A percentile compares a stretch with the other conserved stretches of the same genome.
phyloP scores from a whole-genome alignment of 2,329 filamentous ascomycete species.

The Niveomyces coronatus region DNA sequence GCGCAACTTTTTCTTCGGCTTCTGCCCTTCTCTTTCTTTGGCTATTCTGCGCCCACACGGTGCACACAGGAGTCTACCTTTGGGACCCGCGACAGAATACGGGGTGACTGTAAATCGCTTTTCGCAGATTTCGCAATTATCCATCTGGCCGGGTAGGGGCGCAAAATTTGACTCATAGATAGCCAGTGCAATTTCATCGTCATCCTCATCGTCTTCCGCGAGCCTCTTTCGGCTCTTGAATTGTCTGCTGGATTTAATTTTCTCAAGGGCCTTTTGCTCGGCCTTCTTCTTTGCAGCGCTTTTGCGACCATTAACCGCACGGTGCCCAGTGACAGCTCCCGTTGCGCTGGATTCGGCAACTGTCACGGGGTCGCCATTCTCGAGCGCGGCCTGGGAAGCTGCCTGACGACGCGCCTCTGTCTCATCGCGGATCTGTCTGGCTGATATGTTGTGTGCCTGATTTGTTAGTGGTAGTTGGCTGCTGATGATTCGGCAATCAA shows the following conservation, averaged over 20 bases:
- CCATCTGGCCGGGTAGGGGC: slow-evolving; percentile 72
- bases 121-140: slow-evolving; percentile 74
- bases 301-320: slow-evolving; percentile 14
- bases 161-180: slow-evolving; percentile 36
- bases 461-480: slow-evolving; percentile 13
- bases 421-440: slow-evolving; percentile 41
- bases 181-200: slow-evolving; percentile 39
- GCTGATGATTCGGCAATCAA: background rate
- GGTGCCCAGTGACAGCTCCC: slow-evolving; percentile 18
- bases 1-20: slow-evolving; percentile 34
- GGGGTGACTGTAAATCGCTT: slow-evolving; percentile 90
- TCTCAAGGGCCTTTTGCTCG: slow-evolving; percentile 44
- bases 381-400: slow-evolving; percentile 12
- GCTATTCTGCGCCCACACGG: slow-evolving; percentile 68
- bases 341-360: slow-evolving; percentile 17
- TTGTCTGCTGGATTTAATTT: slow-evolving; percentile 50
- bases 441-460: slow-evolving; percentile 63
- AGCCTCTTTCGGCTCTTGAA: slow-evolving; percentile 43
- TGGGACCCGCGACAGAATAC: slow-evolving; percentile 71
- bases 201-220: slow-evolving; percentile 30
- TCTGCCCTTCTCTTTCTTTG: slow-evolving; percentile 43
- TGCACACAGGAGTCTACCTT: slow-evolving; percentile 77
- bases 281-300: slow-evolving; percentile 31
- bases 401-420: slow-evolving; percentile 35
- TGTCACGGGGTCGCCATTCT: slow-evolving; percentile 15